These are phyloP conservation scores for Podila epigama DNA, from an alignment of 192 early-diverging fungal genomes.

Conservation along the genomic window DNA sequence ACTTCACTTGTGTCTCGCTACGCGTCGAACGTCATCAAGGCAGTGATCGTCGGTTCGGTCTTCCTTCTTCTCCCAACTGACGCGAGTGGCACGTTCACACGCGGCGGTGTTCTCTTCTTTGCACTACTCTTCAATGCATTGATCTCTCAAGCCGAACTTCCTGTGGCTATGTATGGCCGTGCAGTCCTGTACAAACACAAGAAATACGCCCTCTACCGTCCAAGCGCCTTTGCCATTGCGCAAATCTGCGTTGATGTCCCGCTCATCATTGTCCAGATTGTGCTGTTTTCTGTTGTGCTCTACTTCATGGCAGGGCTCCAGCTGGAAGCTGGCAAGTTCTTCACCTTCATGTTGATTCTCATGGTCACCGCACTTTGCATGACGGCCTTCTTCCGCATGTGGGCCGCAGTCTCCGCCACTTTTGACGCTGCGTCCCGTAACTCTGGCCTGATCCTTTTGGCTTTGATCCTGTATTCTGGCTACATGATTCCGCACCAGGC, in stretches of 20 bases:
- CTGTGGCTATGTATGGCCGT: slow-evolving; percentile 75
- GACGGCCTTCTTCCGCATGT: slow-evolving; percentile 67
- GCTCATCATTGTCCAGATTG: slow-evolving; percentile 52
- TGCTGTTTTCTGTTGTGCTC: slow-evolving; percentile 61
- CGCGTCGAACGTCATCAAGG: slow-evolving; percentile 61
- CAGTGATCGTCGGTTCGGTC: slow-evolving; percentile 75
- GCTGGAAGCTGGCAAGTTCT: slow-evolving; percentile 59
- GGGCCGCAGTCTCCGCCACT: slow-evolving; percentile 57
- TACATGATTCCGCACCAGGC: slow-evolving; percentile 67
- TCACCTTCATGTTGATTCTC: slow-evolving; percentile 63
- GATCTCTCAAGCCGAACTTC: slow-evolving; percentile 72
- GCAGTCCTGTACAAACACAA: slow-evolving; percentile 83
- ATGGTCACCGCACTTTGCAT: slow-evolving; percentile 64
- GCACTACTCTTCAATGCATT: slow-evolving; percentile 60
- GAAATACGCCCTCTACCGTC: slow-evolving; percentile 72
- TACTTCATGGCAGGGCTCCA: slow-evolving; percentile 73
- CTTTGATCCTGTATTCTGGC: slow-evolving; percentile 64
- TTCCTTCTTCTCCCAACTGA: slow-evolving; percentile 66
- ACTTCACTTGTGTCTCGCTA: slow-evolving; percentile 61
- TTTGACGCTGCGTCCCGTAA: slow-evolving; percentile 63
- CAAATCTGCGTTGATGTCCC: slow-evolving; percentile 64
- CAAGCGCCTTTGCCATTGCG: slow-evolving; percentile 64
- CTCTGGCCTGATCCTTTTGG: slow-evolving; percentile 60
- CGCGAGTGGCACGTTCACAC: slow-evolving; percentile 75
- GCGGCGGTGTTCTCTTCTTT: slow-evolving; percentile 82